phyloP scores from a whole-genome alignment of 768 basidiomycete genomes.

The Podaxis mareebaensis region DNA sequence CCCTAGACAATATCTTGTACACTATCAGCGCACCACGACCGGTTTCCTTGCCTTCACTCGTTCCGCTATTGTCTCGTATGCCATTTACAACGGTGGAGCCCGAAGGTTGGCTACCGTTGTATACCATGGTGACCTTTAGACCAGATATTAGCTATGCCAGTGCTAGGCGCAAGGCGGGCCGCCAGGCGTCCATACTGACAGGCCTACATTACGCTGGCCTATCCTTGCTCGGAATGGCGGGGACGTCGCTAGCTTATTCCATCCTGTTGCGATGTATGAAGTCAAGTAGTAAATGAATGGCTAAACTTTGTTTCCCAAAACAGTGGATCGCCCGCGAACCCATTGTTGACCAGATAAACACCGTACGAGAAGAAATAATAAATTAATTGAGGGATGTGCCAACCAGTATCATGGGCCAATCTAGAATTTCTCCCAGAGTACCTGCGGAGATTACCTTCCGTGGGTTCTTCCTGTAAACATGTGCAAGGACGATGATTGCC shows the following conservation, averaged over 20 bases:
- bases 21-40: conserved; percentile 53
- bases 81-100: conserved; percentile 64
- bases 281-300: conserved; percentile 28
- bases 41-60: conserved; percentile 47
- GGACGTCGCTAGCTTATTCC: conserved; percentile 20
- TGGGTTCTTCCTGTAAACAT: conserved; percentile 27
- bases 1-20: conserved; percentile 75
- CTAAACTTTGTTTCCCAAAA: conserved; percentile 32
- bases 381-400: conserved; percentile 11
- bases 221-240: conserved; percentile 41
- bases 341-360: conserved; percentile 21
- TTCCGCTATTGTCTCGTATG: conserved; percentile 44
- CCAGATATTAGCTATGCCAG: conserved; percentile 91
- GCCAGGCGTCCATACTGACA: conserved; percentile 67
- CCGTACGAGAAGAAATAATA: conserved; percentile 5
- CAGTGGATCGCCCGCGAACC: conserved; percentile 26
- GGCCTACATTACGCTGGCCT: conserved; percentile 50
- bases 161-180: conserved; percentile 66
- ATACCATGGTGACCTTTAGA: conserved; percentile 98
- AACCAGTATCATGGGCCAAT: conserved; percentile 23
- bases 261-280: conserved; percentile 3
- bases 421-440: conserved; percentile 35
- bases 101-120: conserved; percentile 87
- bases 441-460: conserved; percentile 28
- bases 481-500: conserved; percentile 5